Base-by-base conservation (phyloP, 2,329 filamentous ascomycete genomes). In the Pyricularia sp. region DNA sequence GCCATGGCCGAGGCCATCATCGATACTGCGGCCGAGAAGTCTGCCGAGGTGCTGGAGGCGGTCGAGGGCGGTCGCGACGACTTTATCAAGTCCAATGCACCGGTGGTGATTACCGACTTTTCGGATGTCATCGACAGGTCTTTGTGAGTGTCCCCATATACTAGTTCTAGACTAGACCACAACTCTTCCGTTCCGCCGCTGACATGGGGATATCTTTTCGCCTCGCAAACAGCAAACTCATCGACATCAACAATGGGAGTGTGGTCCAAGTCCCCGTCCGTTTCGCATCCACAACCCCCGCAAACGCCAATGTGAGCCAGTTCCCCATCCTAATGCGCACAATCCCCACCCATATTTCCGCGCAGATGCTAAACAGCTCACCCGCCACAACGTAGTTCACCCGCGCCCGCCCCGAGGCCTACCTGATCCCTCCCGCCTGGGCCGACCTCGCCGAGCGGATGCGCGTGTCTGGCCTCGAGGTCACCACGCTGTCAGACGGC, bases 1-100 rank as follows among this genome's bases (percentile, higher is more conserved):
- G 55, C 66, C n/a, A 67, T 67, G 66, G 66, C 50, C 26, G 66
- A 67, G 26, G 55, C 66, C 28, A 50, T 67, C 55, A 55, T 67
- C 14, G 36, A 67, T 23, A 67, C 55, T 7, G 66, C 66, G 20
- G 66, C 66, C 9, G 42, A 59, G 25, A 33, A 33, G 12, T 50
- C 66, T 7, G 66, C 26, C 26, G 36, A 58, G 26, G 66, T 67
- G 17, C 50, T 58, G 14, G 50, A 50, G 26, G 50, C 26, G 1
- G 55, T 67, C 50, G 50, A 67, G 23, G 28, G 42, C 12, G 66
- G 36, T 14, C 25, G 42, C 7, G 66, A 26, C 10, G 66, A 67
- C 23, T 67, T 67, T 30, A 61, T 67, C 26, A 25, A 14, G 25
- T 61, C 58, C n/a, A 25, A 14, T 12, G 58, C 10, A 1, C 58